Percentiles rank a stretch among this genome's conserved stretches.
Conservation (phyloP, 305 asterid genomes). For the Fraxinus sp. region DNA sequence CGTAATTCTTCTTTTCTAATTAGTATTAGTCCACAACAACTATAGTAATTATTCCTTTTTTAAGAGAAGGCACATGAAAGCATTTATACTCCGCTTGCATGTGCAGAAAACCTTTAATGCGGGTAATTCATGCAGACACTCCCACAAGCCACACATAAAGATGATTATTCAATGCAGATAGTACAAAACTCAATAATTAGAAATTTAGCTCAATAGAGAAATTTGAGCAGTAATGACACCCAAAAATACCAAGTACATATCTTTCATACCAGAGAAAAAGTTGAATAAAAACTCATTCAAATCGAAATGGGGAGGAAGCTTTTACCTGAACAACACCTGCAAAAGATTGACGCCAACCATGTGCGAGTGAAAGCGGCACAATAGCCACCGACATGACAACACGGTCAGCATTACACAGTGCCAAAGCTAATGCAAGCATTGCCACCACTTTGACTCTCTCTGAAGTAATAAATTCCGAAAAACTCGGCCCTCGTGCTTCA, state of each 20-base stretch:
- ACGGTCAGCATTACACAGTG: conserved; percentile 89
- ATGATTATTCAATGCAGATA: neutral
- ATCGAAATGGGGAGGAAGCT: neutral
- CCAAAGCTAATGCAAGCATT: conserved; percentile 88
- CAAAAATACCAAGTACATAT: neutral
- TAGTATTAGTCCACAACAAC: neutral
- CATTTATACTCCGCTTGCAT: neutral
- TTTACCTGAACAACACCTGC: conserved; percentile 88
- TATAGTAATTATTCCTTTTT: neutral
- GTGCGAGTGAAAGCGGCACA: conserved; percentile 70
- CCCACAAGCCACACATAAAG: neutral
- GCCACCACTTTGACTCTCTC: conserved; percentile 96
- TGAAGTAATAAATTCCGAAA: conserved; percentile 82
- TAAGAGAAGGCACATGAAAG: neutral
- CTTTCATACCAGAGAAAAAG: neutral
- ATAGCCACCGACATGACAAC: conserved; percentile 97
- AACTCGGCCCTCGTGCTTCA: conserved; percentile 42
- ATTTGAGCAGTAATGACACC: neutral
- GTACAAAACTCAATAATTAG: conserved; percentile 3
- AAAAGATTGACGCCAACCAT: conserved; percentile 87
- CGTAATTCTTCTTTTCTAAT: neutral
- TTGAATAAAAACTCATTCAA: neutral
- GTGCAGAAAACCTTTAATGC: neutral
- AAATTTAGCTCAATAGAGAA: neutral
- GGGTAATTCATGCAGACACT: neutral